Percentiles rank a stretch among this genome's conserved stretches.
phyloP scores from a whole-genome alignment of 768 basidiomycete species.

The Exidia glandulosa region DNA sequence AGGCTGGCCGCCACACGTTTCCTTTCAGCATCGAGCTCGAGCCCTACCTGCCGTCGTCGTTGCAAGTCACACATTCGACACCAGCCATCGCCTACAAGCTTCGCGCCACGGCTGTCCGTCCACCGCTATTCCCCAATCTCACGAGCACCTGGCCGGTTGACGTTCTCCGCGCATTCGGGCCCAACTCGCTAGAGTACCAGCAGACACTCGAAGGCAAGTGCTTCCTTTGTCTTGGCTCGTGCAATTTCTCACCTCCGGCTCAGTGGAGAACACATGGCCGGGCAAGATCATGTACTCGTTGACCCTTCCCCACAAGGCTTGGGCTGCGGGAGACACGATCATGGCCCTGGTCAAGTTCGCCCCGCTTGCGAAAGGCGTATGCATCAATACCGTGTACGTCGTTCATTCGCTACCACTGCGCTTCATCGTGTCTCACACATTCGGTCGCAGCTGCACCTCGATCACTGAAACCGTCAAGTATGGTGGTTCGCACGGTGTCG shows the following conservation, averaged over 20 bases:
- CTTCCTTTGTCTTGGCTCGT: not conserved
- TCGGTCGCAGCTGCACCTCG: not conserved
- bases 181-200: conserved; percentile 88
- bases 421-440: not conserved
- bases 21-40: conserved; percentile 85
- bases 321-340: conserved; percentile 80
- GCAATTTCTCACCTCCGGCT: not conserved
- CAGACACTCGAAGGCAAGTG: conserved; percentile 63
- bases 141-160: conserved; percentile 49
- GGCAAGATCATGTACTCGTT: conserved; percentile 93
- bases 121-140: conserved; percentile 60
- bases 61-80: conserved; percentile 27
- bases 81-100: conserved; percentile 81
- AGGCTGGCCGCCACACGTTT: conserved; percentile 89
- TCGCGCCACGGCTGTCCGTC: conserved; percentile 69
- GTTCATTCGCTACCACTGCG: not conserved
- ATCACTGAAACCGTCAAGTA: conserved; percentile 1
- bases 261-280: conserved; percentile 91
- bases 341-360: conserved; percentile 78
- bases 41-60: conserved; percentile 71
- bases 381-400: conserved; percentile 32
- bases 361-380: conserved; percentile 75
- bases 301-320: conserved; percentile 91
- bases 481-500: not conserved
- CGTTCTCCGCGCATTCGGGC: conserved; percentile 60